Evolutionary conservation across 345 rosid species (phyloP), one percentile per base, ranked within the genome.

Genomic region (Acer saccharum): DNA sequence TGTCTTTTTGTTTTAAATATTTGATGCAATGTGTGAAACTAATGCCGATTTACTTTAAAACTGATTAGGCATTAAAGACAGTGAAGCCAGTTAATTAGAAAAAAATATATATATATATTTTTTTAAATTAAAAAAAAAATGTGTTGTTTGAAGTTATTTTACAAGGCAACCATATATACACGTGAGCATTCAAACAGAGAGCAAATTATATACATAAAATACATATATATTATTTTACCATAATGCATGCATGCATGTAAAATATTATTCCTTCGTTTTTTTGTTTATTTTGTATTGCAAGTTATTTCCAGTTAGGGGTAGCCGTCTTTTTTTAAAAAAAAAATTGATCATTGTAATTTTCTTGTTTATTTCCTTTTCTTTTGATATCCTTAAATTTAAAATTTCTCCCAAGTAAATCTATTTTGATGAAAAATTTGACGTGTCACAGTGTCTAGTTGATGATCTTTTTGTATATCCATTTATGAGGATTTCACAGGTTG

Each of bases 1-100:
- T 76, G 82, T 75, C 81, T 62, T 32, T 32, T 82, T 81, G 66
- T 52, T 39, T 76, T 54, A 55, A 76, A 46, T 50, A 65, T 74
- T 64, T 6, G 61, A 52, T 35, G 39, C 39, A 35, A 35, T 35
- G 39, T 35, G 39, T 4, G 39, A 35, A 4, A 18, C 70, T 67
- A 21, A 39, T 27, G 8, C 61, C 62, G 2, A 23, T 32, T 70
- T 69, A 3, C 39, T 72, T 57, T 58, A 20, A 20, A 73, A 73
- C 13, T 12, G 10, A 20, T 20, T 60, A 58, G 61, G 21, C 43
- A 73, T 60, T 41, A 39, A 18, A 60, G 35, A 21, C 4, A 20
- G 5, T 12, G n/a, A n/a, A 10, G 12, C n/a, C 3, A 46, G 25
- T 46, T 12, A 20, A 46, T 48, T 48, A 48, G 2, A 2, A n/a